These are phyloP conservation scores for Asterophora lycoperdoides DNA, from an alignment of 768 basidiomycete species.

Conservation along the genomic window DNA sequence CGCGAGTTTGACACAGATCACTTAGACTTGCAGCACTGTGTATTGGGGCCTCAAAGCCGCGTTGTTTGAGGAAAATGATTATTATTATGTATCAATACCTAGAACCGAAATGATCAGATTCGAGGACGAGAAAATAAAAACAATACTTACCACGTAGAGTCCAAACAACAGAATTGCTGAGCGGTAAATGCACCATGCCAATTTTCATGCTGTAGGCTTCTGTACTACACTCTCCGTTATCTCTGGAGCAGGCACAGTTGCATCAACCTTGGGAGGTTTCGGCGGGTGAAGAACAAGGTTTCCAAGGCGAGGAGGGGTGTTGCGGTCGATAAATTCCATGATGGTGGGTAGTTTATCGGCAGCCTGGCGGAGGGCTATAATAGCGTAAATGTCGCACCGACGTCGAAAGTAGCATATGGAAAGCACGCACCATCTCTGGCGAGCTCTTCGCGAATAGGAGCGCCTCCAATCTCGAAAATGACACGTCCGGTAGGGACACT, in stretches of 20 bases:
- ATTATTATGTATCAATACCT: not conserved
- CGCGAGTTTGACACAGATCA: no score
- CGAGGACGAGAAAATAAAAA: not conserved
- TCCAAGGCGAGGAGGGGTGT: constrained; percentile 70
- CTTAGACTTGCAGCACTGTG: no score
- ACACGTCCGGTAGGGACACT: constrained; percentile 88
- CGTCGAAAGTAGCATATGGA: not conserved
- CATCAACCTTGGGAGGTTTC: constrained; percentile 23
- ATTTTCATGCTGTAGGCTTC: not conserved
- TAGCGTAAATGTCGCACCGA: constrained; percentile 1
- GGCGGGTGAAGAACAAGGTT: constrained; percentile 53
- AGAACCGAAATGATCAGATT: not conserved
- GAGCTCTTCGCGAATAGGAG: constrained; percentile 84
- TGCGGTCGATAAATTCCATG: constrained; percentile 79
- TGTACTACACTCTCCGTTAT: constrained; percentile 3
- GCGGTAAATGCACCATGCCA: not conserved
- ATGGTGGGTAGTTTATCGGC: constrained; percentile 79
- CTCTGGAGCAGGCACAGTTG: constrained; percentile 8
- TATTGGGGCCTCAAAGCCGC: no score
- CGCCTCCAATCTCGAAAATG: constrained; percentile 90
- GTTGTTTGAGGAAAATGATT: no score
- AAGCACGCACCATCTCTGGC: constrained; percentile 75
- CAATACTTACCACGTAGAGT: not conserved
- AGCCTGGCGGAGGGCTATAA: constrained; percentile 80
- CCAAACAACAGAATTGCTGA: not conserved